phyloP scores from a whole-genome alignment of 2,329 filamentous ascomycete genomes.

The Xylariaceae sp. region DNA sequence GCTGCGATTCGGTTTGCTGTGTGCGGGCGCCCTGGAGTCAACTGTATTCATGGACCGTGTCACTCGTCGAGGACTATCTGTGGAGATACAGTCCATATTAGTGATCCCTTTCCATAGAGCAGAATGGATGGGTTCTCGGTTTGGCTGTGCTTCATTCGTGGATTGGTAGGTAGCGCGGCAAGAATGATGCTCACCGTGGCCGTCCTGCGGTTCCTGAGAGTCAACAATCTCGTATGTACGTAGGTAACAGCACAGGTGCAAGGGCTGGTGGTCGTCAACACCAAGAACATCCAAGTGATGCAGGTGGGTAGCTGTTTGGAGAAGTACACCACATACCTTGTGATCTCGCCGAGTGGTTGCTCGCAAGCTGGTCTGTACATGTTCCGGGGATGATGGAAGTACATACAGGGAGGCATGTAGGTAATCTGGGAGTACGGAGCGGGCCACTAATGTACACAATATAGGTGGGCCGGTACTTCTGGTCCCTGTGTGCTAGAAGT shows the following conservation, averaged over 20 bases:
- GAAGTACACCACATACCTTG: neutral
- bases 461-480: neutral
- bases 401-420: neutral
- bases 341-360: neutral
- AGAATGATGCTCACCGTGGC: constrained; percentile 22
- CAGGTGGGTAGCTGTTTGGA: neutral
- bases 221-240: constrained; percentile 1
- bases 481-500: no score
- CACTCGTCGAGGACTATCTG: constrained; percentile 21
- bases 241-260: constrained; percentile 3
- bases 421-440: neutral
- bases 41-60: constrained; percentile 26
- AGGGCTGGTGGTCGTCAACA: constrained; percentile 5
- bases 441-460: neutral
- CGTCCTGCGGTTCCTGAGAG: constrained; percentile 18
- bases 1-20: constrained; percentile 8
- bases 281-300: neutral
- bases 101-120: constrained; percentile 1
- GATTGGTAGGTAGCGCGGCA: neutral
- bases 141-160: neutral
- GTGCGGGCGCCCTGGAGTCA: neutral
- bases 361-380: no score
- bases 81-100: constrained; percentile 22
- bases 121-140: neutral
- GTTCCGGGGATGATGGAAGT: neutral